Percentiles rank a stretch among this genome's conserved stretches.
Evolutionary conservation across 2,329 filamentous ascomycete species (phyloP).

Genomic region (Pseudopithomyces chartarum): DNA sequence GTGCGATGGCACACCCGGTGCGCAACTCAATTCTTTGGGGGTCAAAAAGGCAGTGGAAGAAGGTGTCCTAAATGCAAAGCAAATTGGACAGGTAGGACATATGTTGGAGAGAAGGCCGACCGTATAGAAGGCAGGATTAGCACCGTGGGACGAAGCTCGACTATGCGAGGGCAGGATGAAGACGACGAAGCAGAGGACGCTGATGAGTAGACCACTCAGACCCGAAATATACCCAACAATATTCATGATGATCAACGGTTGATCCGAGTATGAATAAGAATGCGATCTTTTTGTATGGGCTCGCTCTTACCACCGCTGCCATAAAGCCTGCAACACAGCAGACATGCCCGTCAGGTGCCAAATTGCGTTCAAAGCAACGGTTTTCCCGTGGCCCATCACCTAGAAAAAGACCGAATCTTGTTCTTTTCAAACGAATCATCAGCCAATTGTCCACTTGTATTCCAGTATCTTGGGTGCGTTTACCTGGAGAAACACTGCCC

Average conservation of each 20-base stretch:
- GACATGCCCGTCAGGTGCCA: no score
- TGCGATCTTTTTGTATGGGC: no score
- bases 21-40: conserved; percentile 36
- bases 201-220: not conserved
- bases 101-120: conserved; percentile 41
- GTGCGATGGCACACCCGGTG: conserved; percentile 42
- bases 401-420: no score
- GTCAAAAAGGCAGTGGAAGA: conserved; percentile 16
- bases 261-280: no score
- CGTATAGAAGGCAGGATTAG: conserved; percentile 13
- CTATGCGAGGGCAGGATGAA: not conserved
- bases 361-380: no score
- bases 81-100: conserved; percentile 58
- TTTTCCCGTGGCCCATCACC: no score
- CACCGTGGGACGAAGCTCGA: not conserved
- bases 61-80: conserved; percentile 40
- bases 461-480: no score
- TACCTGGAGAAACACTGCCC: no score
- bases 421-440: no score
- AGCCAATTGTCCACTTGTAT: no score
- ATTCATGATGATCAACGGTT: not conserved
- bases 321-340: no score
- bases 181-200: not conserved
- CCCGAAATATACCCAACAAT: not conserved
- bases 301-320: no score